Percentiles rank a stretch among this genome's conserved stretches.
Conservation (phyloP, 78 protist species). For the Dictyostelium intermedium region DNA sequence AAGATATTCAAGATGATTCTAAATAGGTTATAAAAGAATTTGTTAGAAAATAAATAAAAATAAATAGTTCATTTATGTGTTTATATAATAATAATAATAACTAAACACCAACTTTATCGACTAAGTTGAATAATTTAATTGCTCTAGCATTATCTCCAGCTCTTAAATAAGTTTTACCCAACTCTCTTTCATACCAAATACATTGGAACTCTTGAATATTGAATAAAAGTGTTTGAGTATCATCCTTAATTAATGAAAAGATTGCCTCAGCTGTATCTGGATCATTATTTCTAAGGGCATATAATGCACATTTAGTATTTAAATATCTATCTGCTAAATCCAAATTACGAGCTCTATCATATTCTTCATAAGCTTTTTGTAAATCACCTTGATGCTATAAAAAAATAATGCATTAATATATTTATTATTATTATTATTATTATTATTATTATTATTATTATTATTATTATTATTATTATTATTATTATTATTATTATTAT, state of each 20-base stretch:
- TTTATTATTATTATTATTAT: not conserved
- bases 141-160: constrained; percentile 72
- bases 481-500: too few relatives aligned
- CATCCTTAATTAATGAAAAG: constrained; percentile 80
- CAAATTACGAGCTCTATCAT: constrained; percentile 86
- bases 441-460: too few relatives aligned
- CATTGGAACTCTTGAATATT: constrained; percentile 88
- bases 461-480: not conserved
- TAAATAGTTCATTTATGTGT: too few relatives aligned
- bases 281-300: constrained; percentile 79
- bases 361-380: constrained; percentile 72
- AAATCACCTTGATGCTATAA: constrained; percentile 87
- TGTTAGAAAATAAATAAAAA: not conserved
- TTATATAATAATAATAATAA: not conserved
- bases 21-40: not conserved
- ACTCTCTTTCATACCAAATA: constrained; percentile 89
- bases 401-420: not conserved
- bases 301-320: constrained; percentile 87
- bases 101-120: constrained; percentile 70
- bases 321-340: constrained; percentile 96
- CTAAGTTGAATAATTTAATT: constrained; percentile 78
- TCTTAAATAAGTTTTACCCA: constrained; percentile 53
- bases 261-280: constrained; percentile 68
- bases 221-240: not conserved
- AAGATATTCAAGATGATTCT: constrained; percentile 87